Percentiles rank a stretch among this genome's conserved stretches.
Evolutionary conservation across 2,329 filamentous ascomycete species (phyloP).

Genomic region (Malbranchea cinnamomea): DNA sequence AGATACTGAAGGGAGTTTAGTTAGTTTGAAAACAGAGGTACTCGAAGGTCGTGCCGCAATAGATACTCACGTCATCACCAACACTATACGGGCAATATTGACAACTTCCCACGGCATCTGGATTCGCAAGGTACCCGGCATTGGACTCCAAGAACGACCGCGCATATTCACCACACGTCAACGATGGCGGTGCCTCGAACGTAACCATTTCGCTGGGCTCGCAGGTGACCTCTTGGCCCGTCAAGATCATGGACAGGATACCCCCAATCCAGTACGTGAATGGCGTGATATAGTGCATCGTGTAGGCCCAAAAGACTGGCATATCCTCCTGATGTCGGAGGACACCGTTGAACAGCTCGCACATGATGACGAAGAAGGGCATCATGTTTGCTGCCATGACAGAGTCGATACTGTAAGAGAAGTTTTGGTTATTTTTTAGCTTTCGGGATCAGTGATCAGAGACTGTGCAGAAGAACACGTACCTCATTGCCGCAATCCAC

Average conservation of each 20-base stretch:
- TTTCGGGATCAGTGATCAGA: neutral
- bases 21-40: conserved; percentile 5
- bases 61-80: conserved; percentile 19
- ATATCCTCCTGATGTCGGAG: conserved; percentile 65
- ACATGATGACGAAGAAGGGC: conserved; percentile 70
- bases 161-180: conserved; percentile 63
- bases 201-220: conserved; percentile 45
- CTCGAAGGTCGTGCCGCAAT: neutral
- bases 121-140: conserved; percentile 53
- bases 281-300: conserved; percentile 72
- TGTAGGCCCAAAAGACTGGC: conserved; percentile 61
- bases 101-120: conserved; percentile 48
- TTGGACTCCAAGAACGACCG: conserved; percentile 48
- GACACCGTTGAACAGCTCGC: conserved; percentile 76
- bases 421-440: conserved; percentile 4
- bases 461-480: conserved; percentile 29
- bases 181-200: conserved; percentile 51
- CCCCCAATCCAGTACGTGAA: conserved; percentile 72
- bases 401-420: conserved; percentile 26
- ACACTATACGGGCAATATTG: conserved; percentile 61
- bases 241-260: conserved; percentile 62
- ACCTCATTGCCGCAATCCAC: conserved; percentile 57
- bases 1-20: conserved; percentile 14
- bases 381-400: conserved; percentile 68
- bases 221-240: conserved; percentile 49